phyloP scores from a whole-genome alignment of 106 monocot species.

The Dioscorea dumetorum region DNA sequence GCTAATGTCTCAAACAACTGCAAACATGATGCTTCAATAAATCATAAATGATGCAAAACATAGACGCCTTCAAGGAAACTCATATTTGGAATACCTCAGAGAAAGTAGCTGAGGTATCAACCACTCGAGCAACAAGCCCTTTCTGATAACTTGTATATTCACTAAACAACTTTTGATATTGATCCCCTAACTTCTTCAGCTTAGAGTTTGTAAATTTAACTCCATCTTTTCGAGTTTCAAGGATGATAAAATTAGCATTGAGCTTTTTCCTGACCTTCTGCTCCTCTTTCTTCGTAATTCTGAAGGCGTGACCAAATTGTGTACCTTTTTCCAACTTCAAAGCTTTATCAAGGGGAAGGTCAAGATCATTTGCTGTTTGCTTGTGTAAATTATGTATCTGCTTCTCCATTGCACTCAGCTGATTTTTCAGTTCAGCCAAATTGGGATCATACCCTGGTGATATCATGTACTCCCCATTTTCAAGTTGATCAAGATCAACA shows the following conservation, averaged over 20 bases:
- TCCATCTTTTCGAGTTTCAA: conserved; percentile 98
- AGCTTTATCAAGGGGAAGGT: conserved; percentile 73
- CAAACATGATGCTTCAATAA: background rate
- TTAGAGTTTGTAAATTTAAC: conserved; percentile 87
- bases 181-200: conserved; percentile 82
- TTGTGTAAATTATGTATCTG: conserved; percentile 69
- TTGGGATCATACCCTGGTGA: conserved; percentile 68
- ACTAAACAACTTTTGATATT: conserved; percentile 65
- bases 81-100: conserved; percentile 51
- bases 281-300: conserved; percentile 98
- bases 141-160: conserved; percentile 78
- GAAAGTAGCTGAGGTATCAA: conserved; percentile 66
- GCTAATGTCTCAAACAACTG: conserved; percentile 81
- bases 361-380: conserved; percentile 77
- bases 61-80: background rate
- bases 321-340: conserved; percentile 86
- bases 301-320: conserved; percentile 93
- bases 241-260: conserved; percentile 55
- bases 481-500: conserved; percentile 77
- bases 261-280: conserved; percentile 94
- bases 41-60: background rate
- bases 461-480: conserved; percentile 94
- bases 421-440: conserved; percentile 58
- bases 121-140: conserved; percentile 66
- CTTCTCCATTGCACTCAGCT: conserved; percentile 56